These are phyloP conservation scores for Entomophthora muscae DNA, from an alignment of 371 early-diverging fungal genomes.

Conservation along the genomic window DNA sequence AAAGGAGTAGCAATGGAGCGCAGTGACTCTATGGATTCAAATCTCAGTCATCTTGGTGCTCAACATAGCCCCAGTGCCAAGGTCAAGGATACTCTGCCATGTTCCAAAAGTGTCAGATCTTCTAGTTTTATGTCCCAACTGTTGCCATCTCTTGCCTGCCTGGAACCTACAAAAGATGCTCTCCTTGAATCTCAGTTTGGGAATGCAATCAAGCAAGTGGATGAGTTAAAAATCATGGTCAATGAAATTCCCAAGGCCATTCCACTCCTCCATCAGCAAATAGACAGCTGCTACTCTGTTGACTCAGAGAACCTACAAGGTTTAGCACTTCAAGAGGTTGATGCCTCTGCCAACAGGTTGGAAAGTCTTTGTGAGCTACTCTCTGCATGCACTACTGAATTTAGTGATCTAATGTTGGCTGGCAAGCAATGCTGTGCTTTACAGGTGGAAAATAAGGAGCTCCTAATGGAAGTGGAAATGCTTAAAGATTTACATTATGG, in stretches of 20 bases:
- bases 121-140: background rate
- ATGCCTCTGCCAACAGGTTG: background rate
- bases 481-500: background rate
- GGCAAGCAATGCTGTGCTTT: background rate
- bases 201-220: background rate
- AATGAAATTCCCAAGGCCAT: background rate
- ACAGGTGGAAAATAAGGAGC: background rate
- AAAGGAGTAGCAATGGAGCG: background rate
- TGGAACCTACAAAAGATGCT: background rate
- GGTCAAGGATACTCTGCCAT: background rate
- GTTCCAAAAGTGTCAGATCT: background rate
- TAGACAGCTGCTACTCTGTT: background rate
- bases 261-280: background rate
- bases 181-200: background rate
- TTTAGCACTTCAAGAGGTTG: background rate
- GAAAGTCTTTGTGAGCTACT: background rate
- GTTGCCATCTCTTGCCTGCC: background rate
- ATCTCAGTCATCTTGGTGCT: background rate
- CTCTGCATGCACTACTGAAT: background rate
- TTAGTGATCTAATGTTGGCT: background rate
- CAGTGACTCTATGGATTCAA: background rate
- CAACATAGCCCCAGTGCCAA: background rate
- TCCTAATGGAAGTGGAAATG: background rate
- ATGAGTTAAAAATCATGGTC: background rate
- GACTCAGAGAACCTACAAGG: background rate